Evolutionary conservation across 176 grass and related monocot species (phyloP).

Genomic region (Oryza nivara): DNA sequence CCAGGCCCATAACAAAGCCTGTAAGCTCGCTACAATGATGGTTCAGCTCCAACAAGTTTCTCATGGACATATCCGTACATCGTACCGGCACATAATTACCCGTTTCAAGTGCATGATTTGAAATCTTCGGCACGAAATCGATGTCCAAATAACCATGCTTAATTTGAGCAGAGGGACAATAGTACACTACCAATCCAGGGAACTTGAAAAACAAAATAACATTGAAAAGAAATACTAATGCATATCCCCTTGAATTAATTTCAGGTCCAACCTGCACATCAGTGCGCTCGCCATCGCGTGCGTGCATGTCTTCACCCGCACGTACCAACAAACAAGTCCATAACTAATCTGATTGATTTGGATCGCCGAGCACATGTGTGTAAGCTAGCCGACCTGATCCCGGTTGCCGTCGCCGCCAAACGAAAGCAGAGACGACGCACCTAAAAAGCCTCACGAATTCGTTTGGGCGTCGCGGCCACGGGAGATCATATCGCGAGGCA

Average conservation of each 20-base stretch:
- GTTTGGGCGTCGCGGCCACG: conserved; percentile 27
- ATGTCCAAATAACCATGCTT: background rate
- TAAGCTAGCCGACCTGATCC: background rate
- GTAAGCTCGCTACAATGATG: no score
- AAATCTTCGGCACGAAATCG: background rate
- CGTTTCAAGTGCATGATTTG: background rate
- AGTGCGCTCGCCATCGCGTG: background rate
- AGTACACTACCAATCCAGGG: background rate
- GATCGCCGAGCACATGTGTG: conserved; percentile 5
- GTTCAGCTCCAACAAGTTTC: background rate
- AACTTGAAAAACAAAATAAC: background rate
- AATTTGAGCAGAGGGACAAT: background rate
- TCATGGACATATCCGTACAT: background rate
- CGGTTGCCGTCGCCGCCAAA: background rate
- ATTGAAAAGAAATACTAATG: background rate
- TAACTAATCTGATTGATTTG: conserved; percentile 33
- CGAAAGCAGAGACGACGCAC: background rate
- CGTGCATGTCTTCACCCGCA: conserved; percentile 35
- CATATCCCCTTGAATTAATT: background rate
- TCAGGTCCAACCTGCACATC: conserved; percentile 27
- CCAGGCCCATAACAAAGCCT: no score
- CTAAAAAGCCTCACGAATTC: conserved; percentile 25
- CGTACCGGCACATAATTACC: background rate
- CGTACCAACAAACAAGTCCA: background rate
- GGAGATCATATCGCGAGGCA: background rate